Base-by-base conservation (phyloP, 2,329 filamentous ascomycete genomes). In the Harringtonia aguacate region DNA sequence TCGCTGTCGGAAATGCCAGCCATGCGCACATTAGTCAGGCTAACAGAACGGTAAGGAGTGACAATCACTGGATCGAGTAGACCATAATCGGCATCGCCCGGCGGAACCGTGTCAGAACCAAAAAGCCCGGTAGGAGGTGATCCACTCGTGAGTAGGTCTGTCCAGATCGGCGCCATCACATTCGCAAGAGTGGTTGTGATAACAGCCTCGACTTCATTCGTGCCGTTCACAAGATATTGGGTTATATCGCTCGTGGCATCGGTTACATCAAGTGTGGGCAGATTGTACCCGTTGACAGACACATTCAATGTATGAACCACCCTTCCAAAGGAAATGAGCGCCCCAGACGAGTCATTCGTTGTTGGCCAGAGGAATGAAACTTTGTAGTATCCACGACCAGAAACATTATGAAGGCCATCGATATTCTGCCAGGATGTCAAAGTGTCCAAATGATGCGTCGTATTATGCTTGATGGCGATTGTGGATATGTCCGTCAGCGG, bases 151-250 rank as follows among this genome's bases (percentile, higher is more conserved):
- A 18, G 33, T 21, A 48, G 39, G 7, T 33, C 13, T 14, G 31
- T 24, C 42, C 43, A 48, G 31, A 48, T 39, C 10, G 46, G 38
- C 20, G 42, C 27, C 29, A 45, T 39, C 18, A 22, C 36, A 30
- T 48, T 48, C 15, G 35, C 42, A 22, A 48, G 18, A 12, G 46
- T 41, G 13, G 46, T 48, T 12, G 35, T n/a, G 10, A 48, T 36
- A 13, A 45, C 39, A 4, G 31, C 46, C 21, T 38, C 18, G 13
- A 49, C 36, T 13, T 13, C 24, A 24, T 49, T 49, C 14, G 35
- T 22, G 2, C 47, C 47, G 3, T 17, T 4, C 2, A 46, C 33
- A 10, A 49, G 35, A 15, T 30, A 44, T 13, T 35, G 22, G 8
- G 29, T 34, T 18, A 49, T 42, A 20, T 46, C 47, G 8, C 36